A percentile compares a stretch with the other conserved stretches of the same genome.
These are phyloP conservation scores for Magnolia kwangsiensis DNA, from an alignment of 164 flowering plant species.

Conservation along the genomic window DNA sequence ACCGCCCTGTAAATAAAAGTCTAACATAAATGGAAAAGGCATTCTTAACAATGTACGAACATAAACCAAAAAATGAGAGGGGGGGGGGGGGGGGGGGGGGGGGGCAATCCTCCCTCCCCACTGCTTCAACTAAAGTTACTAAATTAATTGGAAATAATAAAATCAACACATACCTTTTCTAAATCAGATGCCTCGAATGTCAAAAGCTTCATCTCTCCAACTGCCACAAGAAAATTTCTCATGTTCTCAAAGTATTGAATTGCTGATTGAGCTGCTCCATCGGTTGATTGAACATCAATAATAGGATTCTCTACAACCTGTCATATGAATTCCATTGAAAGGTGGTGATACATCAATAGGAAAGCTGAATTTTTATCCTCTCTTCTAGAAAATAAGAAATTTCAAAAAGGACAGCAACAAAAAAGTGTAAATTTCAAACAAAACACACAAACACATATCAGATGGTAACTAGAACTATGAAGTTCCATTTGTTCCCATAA, in stretches of 20 bases:
- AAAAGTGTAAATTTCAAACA: neutral
- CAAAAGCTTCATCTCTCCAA: slow-evolving; percentile 67
- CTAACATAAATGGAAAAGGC: neutral
- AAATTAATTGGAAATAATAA: too few relatives aligned
- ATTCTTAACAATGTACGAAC: neutral
- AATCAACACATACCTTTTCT: slow-evolving; percentile 51
- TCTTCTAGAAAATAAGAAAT: neutral
- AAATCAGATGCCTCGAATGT: slow-evolving; percentile 89
- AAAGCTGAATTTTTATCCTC: neutral
- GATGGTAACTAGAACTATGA: neutral
- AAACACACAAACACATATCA: neutral
- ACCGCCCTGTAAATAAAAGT: slow-evolving; percentile 56
- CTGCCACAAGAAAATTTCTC: slow-evolving; percentile 81
- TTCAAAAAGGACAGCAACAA: neutral
- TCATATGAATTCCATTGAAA: neutral
- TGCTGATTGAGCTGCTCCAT: slow-evolving; percentile 82
- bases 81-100: too few relatives aligned
- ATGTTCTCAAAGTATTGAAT: slow-evolving; percentile 90
- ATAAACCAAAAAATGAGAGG: neutral
- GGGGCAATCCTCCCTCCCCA: neutral
- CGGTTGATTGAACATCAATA: slow-evolving; percentile 46
- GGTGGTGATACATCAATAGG: neutral
- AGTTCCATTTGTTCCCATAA: neutral
- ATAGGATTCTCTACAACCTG: slow-evolving; percentile 86
- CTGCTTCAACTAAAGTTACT: neutral